Evolutionary conservation across 2,329 filamentous ascomycete genomes (phyloP), one percentile per base, ranked within the genome.

Genomic region (Talaromyces albobiverticillius): DNA sequence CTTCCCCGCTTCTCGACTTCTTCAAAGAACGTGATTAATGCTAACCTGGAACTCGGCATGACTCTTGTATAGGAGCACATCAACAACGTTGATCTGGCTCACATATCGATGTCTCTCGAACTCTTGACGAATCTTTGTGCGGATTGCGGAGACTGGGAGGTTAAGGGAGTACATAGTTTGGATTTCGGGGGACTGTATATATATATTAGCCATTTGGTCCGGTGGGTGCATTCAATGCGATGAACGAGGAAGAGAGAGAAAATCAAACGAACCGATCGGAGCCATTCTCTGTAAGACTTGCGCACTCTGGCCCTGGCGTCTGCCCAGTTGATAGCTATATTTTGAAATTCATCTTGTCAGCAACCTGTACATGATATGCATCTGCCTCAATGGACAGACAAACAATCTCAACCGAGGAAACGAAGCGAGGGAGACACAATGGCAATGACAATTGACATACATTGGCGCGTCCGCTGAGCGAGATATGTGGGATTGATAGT

Each of bases 111-210:
- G 87, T 70, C 90, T 84, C 81, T 99, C 94, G 71, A 96, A 99
- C 72, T 99, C 92, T 77, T 97, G 89, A 71, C 94, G 85, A 72
- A 97, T 88, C 78, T 95, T 93, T 56, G 93, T 95, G 64, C 94
- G 89, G 70, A 99, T 86, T 60, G 83, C 81, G 38, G 93, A 89
- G 51, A 96, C 86, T 51, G 93, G 91, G 69, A 95, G 84, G 71
- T 89, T 90, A 68, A 99, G 80, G 59, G 88, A 89, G 84, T 99
- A 99, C 90, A 97, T 96, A 59, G 85, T 88, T 75, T 97, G 94
- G 69, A 99, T 93, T 73, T 97, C 92, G 58, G 94, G 93, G 38
- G 91, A 91, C 94, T 99, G 71, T 58, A 48, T 34, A 41, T 23
- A 18, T 34, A 38, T 20, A 5, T 38, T 4, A 22, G 13, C 13